phyloP scores from a whole-genome alignment of 208 protist species.

The Acanthamoeba culbertsoni region DNA sequence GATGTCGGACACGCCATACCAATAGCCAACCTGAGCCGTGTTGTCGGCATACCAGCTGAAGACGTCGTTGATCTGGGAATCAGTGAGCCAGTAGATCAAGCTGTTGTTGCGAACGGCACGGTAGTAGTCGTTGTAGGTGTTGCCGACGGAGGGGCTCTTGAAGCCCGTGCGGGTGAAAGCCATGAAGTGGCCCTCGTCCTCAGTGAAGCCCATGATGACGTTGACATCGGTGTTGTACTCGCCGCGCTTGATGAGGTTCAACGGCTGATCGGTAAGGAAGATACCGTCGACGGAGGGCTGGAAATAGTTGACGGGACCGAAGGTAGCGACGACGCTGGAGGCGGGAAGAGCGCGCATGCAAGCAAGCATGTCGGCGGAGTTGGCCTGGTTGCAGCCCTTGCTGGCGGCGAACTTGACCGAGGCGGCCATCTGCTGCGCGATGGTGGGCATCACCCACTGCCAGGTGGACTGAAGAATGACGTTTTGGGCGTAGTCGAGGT shows the following conservation, averaged over 20 bases:
- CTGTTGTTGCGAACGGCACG: background rate
- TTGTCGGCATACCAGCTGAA: slow-evolving; percentile 17
- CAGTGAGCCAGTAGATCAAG: background rate
- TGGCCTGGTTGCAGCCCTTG: background rate
- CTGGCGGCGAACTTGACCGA: background rate
- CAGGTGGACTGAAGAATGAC: slow-evolving; percentile 36
- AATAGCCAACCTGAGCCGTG: background rate
- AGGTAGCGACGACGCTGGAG: background rate
- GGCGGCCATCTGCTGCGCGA: background rate
- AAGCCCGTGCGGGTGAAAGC: background rate
- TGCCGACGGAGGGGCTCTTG: background rate
- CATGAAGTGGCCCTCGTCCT: slow-evolving; percentile 58
- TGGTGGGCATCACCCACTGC: slow-evolving; percentile 60
- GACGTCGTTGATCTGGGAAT: background rate
- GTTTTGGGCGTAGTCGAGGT: background rate
- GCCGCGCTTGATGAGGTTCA: slow-evolving; percentile 4
- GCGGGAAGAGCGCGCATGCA: background rate
- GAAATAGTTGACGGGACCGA: slow-evolving; percentile 29
- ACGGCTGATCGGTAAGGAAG: background rate
- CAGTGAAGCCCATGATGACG: slow-evolving; percentile 63
- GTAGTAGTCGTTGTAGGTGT: background rate
- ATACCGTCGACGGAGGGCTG: background rate
- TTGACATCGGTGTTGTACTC: background rate
- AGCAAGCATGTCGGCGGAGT: background rate
- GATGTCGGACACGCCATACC: slow-evolving; percentile 55